Base-by-base conservation (phyloP, 2,329 filamentous ascomycete genomes). In the Trematosphaeria pertusa region DNA sequence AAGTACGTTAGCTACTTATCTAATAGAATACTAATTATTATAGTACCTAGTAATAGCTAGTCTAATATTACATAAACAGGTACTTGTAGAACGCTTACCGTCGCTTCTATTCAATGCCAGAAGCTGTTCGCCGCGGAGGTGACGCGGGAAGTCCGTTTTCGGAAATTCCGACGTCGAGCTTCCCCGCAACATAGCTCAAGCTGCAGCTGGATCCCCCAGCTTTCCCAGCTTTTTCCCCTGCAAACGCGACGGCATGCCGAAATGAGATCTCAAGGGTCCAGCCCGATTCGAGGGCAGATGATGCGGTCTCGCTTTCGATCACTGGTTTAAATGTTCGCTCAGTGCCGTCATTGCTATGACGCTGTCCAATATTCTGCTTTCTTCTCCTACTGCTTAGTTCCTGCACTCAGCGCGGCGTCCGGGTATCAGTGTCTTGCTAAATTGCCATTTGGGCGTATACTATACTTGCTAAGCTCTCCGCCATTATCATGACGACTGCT, bases 111-210 rank as follows among this genome's bases (percentile, higher is more conserved):
- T 37, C 41, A 50, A 45, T 45, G 42, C 22, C 19, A 37, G 20
- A 15, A 6, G 26, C 28, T 14, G 19, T 45, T 45, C 31, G 12
- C 47, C 37, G 47, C 47, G 47, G 47, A 50, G 28, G 47, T 46
- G 38, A 31, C 9, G 22, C 38, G 37, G 50, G 37, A 42, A 45
- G 28, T 35, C 50, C 40, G 26, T n/a, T 33, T 47, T 34, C 9
- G 47, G 51, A 18, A 48, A 44, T 48, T n/a, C 51, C 41, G 51
- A 5, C 38, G 26, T 11, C 15, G 22, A 10, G 26, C 28, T 45
- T 45, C 47, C 47, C 43, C 48, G 43, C 44, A 48, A 35, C 18
- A 18, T 37, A 37, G 22, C 26, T 32, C 33, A 10, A 46, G 31
- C 8, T 35, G 8, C 9, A 32, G 22, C 15, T 44, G 6, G 7